A percentile compares a stretch with the other conserved stretches of the same genome.
Evolutionary conservation across 2,329 filamentous ascomycete genomes (phyloP).

Genomic region (Cladosporium cucumerinum): DNA sequence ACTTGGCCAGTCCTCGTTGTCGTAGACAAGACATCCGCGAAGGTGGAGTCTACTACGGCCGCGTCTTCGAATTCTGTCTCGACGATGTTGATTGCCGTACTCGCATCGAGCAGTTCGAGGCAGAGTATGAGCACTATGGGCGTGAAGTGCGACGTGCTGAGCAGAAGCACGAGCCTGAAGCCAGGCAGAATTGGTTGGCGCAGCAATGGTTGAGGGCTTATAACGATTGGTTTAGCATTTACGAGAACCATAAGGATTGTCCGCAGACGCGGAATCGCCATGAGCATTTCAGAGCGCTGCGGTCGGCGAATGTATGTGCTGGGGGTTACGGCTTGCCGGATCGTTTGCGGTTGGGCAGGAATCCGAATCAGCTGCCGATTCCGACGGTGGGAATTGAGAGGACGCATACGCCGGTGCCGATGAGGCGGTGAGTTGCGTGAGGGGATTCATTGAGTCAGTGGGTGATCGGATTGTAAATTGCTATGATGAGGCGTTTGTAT

Average conservation of each 20-base stretch:
- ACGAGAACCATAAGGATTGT: constrained; percentile 6
- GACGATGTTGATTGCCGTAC: not conserved
- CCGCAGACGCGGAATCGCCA: constrained; percentile 1
- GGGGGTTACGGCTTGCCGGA: not conserved
- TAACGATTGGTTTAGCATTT: not conserved
- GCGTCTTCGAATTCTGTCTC: constrained; percentile 4
- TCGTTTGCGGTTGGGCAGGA: not conserved
- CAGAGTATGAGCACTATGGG: not conserved
- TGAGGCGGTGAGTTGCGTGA: not conserved
- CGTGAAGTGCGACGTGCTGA: not conserved
- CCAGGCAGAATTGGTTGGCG: not conserved
- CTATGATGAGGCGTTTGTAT: not conserved
- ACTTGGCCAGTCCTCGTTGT: not conserved
- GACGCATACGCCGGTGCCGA: not conserved
- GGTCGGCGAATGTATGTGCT: not conserved
- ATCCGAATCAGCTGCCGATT: not conserved
- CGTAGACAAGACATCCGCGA: not conserved
- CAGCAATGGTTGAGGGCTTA: not conserved
- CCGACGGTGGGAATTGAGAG: not conserved
- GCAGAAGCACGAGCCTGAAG: not conserved
- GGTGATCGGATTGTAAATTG: not conserved
- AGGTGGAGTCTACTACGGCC: constrained; percentile 1
- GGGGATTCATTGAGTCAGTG: too few species aligned
- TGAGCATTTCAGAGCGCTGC: not conserved
- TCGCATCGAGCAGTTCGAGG: not conserved